These are phyloP conservation scores for Allium fistulosum DNA, from an alignment of 106 monocot species.

Conservation along the genomic window DNA sequence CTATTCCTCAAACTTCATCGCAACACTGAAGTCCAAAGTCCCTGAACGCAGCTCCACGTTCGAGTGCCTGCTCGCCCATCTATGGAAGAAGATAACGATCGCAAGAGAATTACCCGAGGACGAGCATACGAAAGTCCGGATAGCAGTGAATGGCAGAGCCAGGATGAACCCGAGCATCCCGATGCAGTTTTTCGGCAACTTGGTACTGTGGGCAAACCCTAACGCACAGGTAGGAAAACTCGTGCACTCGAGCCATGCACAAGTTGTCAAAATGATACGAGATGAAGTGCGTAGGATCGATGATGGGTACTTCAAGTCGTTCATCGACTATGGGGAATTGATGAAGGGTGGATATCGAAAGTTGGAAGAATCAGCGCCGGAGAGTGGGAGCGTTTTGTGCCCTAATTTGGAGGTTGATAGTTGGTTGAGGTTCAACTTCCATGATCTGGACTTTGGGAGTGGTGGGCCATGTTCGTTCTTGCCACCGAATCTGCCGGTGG, in stretches of 20 bases:
- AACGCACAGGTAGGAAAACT: slow-evolving; percentile 18
- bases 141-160: slow-evolving; percentile 44
- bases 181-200: slow-evolving; percentile 29
- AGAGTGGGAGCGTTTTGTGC: slow-evolving; percentile 16
- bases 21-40: slow-evolving; percentile 9
- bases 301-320: slow-evolving; percentile 51
- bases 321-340: slow-evolving; percentile 50
- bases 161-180: slow-evolving; percentile 28
- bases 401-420: slow-evolving; percentile 59
- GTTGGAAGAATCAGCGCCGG: slow-evolving; percentile 13
- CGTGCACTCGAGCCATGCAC: not conserved
- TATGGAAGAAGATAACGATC: slow-evolving; percentile 49
- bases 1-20: slow-evolving; percentile 26
- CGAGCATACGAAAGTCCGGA: slow-evolving; percentile 16
- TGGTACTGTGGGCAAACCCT: slow-evolving; percentile 31
- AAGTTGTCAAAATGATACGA: slow-evolving; percentile 14
- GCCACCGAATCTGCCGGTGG: slow-evolving; percentile 31
- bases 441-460: slow-evolving; percentile 53
- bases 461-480: slow-evolving; percentile 21
- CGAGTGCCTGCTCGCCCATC: slow-evolving; percentile 42
- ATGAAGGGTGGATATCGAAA: slow-evolving; percentile 9
- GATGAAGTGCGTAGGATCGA: slow-evolving; percentile 20
- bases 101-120: slow-evolving; percentile 24
- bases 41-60: slow-evolving; percentile 34
- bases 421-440: slow-evolving; percentile 56